Base-by-base conservation (phyloP, 2,329 filamentous ascomycete species). In the Aspergillus fijiensis region DNA sequence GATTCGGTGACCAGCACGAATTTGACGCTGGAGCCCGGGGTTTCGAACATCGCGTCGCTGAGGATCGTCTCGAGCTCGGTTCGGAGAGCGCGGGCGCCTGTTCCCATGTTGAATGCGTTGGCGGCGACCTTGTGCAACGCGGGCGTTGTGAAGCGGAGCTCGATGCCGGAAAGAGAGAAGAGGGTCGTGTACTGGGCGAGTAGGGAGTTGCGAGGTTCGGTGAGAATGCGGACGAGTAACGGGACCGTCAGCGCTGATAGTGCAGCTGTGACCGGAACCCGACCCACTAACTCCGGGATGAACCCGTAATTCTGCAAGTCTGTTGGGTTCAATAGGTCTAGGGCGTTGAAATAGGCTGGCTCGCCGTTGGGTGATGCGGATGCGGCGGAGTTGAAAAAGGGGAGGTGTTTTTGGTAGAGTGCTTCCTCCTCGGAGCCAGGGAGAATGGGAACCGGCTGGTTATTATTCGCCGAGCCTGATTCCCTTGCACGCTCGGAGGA, bases 261-360 rank as follows among this genome's bases (percentile, higher is more conserved):
- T 0, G 95, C 91, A 62, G 92, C 92, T 52, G 92, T 89, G 60
- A 96, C 91, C 55, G 96, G 94, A 51, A 99, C 87, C 19, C 95
- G 90, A n/a, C 95, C 95, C 56, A 98, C 89, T n/a, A 97, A 82
- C 77, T 97, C 93, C 0, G 93, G 93, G 57, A 97, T 97, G 72
- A 97, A 91, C 14, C 93, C 94, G 70, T 92, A 97, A 49, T 84
- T 85, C 75, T 96, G 91, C 2, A 96, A 80, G 69, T 96, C 90
- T 11, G 85, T 81, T 1, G 91, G 89, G 4, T 87, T 89, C 27
- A 90, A 84, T 23, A 95, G 84, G 65, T 94, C 90, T 1, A 95
- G 80, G 12, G 82, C 78, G 63, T 85, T 85, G 70, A 83, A 83
- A 64, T 80, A 80, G 19, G 74, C 52, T 79, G 84, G 74, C 53